Evolutionary conservation across 2,329 filamentous ascomycete species (phyloP).

Genomic region (Nemania sp.): DNA sequence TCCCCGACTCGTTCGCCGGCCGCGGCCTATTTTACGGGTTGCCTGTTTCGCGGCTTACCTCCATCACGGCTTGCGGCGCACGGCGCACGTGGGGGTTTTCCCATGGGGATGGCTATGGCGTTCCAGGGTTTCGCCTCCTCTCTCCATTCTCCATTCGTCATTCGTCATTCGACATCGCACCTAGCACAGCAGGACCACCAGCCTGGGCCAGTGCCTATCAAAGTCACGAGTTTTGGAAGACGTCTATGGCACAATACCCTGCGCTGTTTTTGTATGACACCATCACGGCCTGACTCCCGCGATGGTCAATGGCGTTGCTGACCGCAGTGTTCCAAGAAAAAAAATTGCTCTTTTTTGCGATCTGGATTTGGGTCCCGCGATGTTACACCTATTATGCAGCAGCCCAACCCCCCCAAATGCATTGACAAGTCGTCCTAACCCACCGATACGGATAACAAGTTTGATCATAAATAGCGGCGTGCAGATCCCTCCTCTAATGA

Average conservation of each 20-base stretch:
- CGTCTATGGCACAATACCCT: conserved; percentile 26
- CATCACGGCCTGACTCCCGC: conserved; percentile 4
- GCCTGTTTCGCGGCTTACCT: no score
- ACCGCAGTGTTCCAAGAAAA: conserved; percentile 19
- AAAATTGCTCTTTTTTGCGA: conserved; percentile 10
- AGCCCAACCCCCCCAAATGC: conserved; percentile 13
- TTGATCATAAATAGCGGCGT: conserved; percentile 16
- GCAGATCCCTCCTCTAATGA: not conserved
- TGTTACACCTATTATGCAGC: conserved; percentile 12
- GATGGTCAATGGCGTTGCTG: conserved; percentile 12
- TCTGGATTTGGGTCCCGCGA: conserved; percentile 13
- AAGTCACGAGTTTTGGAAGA: conserved; percentile 36
- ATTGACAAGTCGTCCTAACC: conserved; percentile 3
- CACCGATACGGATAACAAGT: not conserved
- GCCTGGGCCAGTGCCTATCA: conserved; percentile 8
- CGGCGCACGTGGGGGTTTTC: conserved; percentile 34
- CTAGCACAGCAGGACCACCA: no score
- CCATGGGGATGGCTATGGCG: no score
- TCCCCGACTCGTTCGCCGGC: conserved; percentile 30
- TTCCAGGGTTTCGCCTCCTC: no score
- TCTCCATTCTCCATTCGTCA: no score
- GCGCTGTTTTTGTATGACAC: conserved; percentile 22
- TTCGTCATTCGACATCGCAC: no score
- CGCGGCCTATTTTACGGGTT: conserved; percentile 36
- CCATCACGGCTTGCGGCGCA: no score